Base-by-base conservation (phyloP, 345 rosid species). In the Corchorus capsularis region DNA sequence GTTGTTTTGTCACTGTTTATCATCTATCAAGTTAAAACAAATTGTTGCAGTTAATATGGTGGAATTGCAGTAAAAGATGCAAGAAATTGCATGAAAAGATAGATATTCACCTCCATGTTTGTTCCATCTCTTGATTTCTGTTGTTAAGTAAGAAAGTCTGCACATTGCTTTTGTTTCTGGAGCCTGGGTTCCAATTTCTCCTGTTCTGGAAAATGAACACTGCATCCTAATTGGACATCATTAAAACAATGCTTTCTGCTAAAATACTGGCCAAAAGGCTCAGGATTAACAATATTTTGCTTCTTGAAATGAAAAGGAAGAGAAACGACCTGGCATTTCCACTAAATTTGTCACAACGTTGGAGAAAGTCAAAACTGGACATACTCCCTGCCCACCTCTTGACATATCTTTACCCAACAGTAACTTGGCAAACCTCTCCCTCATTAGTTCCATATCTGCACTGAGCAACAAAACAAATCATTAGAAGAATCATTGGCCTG, bases 1-100 rank as follows among this genome's bases (percentile, higher is more conserved):
- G 83, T 81, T 94, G 96, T 78, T 83, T 80, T 19, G 97, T 92
- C 61, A 87, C 85, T 97, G n/a, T n/a, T n/a, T n/a, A 94, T 94
- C 62, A 94, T 85, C 98, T 94, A 73, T 75, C 32, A 75, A 73
- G 63, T 47, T 56, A 3, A 19, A 56, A n/a, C n/a, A n/a, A n/a
- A n/a, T n/a, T n/a, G n/a, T n/a, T n/a, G n/a, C n/a, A n/a, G n/a
- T n/a, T n/a, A n/a, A n/a, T n/a, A n/a, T n/a, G n/a, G n/a, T n/a
- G n/a, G n/a, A n/a, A n/a, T n/a, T n/a, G n/a, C n/a, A n/a, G n/a
- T n/a, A n/a, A n/a, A n/a, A n/a, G n/a, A n/a, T n/a, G n/a, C n/a
- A n/a, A n/a, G n/a, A n/a, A n/a, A n/a, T 37, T 61, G 47, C 43
- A 34, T 49, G 53, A 32, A 8, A 2, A 22, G 2, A 60, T 19